A percentile compares a stretch with the other conserved stretches of the same genome.
Evolutionary conservation across 768 basidiomycete species (phyloP).

Genomic region (Mycena amicta): DNA sequence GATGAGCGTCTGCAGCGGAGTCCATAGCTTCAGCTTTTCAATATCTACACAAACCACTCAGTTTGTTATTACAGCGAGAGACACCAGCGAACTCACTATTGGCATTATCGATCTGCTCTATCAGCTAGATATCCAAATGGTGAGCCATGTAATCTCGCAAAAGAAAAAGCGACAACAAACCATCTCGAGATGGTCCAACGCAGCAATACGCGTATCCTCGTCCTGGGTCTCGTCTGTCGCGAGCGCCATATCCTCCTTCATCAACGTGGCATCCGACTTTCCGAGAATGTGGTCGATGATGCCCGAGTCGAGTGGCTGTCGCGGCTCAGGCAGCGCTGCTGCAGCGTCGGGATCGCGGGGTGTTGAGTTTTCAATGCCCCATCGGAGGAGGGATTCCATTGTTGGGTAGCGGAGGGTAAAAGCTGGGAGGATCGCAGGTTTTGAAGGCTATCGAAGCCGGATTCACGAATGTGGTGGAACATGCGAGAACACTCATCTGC

Average conservation of each 20-base stretch:
- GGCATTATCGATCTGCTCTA: slow-evolving; percentile 90
- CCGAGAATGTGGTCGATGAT: slow-evolving; percentile 86
- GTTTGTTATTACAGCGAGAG: slow-evolving; percentile 1
- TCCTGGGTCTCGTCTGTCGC: slow-evolving; percentile 58
- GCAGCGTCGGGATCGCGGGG: slow-evolving; percentile 32
- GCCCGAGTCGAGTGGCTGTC: slow-evolving; percentile 72
- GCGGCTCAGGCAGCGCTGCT: slow-evolving; percentile 35
- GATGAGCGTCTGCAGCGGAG: slow-evolving; percentile 68
- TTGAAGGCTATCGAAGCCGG: neutral
- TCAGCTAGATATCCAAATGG: slow-evolving; percentile 50
- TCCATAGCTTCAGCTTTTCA: slow-evolving; percentile 77
- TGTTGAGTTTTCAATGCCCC: slow-evolving; percentile 76
- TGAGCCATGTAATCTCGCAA: neutral
- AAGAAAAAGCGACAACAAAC: slow-evolving; percentile 39
- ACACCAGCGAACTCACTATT: slow-evolving; percentile 59
- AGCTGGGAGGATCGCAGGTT: neutral
- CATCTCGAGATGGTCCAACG: slow-evolving; percentile 88
- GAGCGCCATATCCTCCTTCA: slow-evolving; percentile 76
- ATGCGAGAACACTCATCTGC: neutral
- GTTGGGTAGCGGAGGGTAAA: neutral
- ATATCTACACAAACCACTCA: slow-evolving; percentile 54
- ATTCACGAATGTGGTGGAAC: neutral
- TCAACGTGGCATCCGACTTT: slow-evolving; percentile 76
- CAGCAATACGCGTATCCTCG: slow-evolving; percentile 63
- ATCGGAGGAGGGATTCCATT: slow-evolving; percentile 81